These are phyloP conservation scores for Pythium oligandrum DNA, from an alignment of 352 stramenopile genomes.

Conservation along the genomic window DNA sequence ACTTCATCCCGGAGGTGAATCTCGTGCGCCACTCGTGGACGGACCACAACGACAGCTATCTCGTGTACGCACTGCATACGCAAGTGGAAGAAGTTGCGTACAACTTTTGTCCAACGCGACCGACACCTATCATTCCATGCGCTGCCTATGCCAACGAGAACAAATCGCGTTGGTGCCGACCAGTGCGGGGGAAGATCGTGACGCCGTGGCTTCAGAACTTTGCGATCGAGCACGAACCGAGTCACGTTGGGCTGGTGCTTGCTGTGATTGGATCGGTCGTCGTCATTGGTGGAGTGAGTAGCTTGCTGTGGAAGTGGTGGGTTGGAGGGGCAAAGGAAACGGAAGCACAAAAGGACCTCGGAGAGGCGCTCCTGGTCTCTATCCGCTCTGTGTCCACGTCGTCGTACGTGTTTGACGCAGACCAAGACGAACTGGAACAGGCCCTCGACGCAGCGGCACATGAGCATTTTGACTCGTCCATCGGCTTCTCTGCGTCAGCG, in stretches of 20 bases:
- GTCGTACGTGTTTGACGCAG: slow-evolving; percentile 1
- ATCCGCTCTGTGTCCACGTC: background rate
- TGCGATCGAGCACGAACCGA: slow-evolving; percentile 39
- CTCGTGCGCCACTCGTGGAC: slow-evolving; percentile 50
- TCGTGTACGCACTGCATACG: slow-evolving; percentile 59
- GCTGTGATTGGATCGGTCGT: slow-evolving; percentile 49
- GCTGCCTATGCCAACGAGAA: slow-evolving; percentile 31
- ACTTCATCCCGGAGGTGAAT: slow-evolving; percentile 43
- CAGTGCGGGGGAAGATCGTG: slow-evolving; percentile 28
- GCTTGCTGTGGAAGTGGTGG: too few relatives aligned
- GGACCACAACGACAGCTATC: slow-evolving; percentile 20
- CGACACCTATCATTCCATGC: slow-evolving; percentile 59
- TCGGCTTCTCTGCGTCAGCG: slow-evolving; percentile 50
- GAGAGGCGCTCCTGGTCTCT: too few relatives aligned
- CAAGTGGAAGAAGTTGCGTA: slow-evolving; percentile 35
- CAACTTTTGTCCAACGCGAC: slow-evolving; percentile 38
- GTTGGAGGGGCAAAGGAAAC: too few relatives aligned
- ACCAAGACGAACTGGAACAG: slow-evolving; percentile 18
- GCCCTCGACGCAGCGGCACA: slow-evolving; percentile 41
- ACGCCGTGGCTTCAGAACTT: slow-evolving; percentile 50
- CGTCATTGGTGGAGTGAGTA: slow-evolving; percentile 18
- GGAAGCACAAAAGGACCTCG: too few relatives aligned
- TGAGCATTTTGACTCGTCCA: slow-evolving; percentile 54
- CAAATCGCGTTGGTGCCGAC: slow-evolving; percentile 33
- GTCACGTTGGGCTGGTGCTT: slow-evolving; percentile 56